These are phyloP conservation scores for Ambrosia hybrid DNA, from an alignment of 140 eudicot species.

Conservation along the genomic window DNA sequence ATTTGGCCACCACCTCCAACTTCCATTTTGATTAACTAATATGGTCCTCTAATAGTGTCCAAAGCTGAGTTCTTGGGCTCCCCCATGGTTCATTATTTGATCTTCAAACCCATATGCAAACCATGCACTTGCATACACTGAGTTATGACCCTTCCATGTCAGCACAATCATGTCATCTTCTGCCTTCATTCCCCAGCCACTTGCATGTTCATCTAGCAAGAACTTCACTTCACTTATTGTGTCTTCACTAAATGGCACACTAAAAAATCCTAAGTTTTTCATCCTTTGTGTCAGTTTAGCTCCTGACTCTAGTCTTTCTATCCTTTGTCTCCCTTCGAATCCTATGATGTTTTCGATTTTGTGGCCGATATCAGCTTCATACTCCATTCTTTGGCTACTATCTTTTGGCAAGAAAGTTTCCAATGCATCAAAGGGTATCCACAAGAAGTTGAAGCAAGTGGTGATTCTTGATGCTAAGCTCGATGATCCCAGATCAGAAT, in stretches of 20 bases:
- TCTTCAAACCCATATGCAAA: constrained; percentile 56
- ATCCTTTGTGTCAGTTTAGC: constrained; percentile 55
- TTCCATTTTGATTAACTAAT: constrained; percentile 3
- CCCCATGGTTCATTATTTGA: constrained; percentile 12
- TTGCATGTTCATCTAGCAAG: constrained; percentile 85
- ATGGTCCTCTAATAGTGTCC: constrained; percentile 24
- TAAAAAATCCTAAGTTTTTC: constrained; percentile 47
- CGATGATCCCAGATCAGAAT: constrained; percentile 54
- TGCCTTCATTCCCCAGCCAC: constrained; percentile 89
- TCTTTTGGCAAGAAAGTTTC: constrained; percentile 85
- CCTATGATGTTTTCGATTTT: constrained; percentile 72
- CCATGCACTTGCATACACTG: constrained; percentile 71
- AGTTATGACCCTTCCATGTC: constrained; percentile 86
- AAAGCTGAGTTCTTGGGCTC: constrained; percentile 16
- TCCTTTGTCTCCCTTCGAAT: constrained; percentile 63
- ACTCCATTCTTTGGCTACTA: constrained; percentile 64
- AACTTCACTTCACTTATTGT: constrained; percentile 58
- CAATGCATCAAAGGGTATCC: constrained; percentile 84
- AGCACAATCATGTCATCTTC: constrained; percentile 71
- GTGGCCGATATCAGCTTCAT: constrained; percentile 70
- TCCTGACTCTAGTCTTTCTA: constrained; percentile 68
- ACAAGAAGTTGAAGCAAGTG: constrained; percentile 65
- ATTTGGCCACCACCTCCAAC: constrained; percentile 12
- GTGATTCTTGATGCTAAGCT: constrained; percentile 61
- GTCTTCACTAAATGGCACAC: constrained; percentile 65